Evolutionary conservation across 2,329 filamentous ascomycete species (phyloP).

Genomic region (Pleomassaria siparia): DNA sequence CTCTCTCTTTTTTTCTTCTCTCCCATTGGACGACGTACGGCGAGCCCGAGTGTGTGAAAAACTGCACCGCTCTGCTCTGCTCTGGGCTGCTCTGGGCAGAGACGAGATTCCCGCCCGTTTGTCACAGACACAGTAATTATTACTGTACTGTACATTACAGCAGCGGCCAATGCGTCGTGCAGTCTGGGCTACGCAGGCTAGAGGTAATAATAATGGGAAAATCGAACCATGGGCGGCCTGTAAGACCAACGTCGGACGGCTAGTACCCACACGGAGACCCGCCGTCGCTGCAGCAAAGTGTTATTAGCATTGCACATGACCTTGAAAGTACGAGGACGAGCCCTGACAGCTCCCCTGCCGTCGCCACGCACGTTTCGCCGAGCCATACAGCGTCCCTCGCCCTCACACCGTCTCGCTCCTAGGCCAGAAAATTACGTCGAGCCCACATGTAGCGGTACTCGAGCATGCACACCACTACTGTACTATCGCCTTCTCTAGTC

Average conservation of each 20-base stretch:
- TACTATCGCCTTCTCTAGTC: not conserved
- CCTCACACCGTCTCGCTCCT: slow-evolving; percentile 15
- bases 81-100: no score
- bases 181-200: not conserved
- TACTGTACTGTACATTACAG: not conserved
- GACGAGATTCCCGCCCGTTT: no score
- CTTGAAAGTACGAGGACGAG: slow-evolving; percentile 19
- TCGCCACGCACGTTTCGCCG: slow-evolving; percentile 11
- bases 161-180: not conserved
- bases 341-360: slow-evolving; percentile 23
- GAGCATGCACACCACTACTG: not conserved
- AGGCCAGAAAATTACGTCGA: no score
- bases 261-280: slow-evolving; percentile 25
- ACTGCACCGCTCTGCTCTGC: no score
- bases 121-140: no score
- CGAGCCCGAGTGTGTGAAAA: no score
- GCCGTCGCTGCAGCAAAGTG: slow-evolving; percentile 14
- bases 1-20: no score
- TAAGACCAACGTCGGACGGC: not conserved
- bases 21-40: no score
- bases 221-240: not conserved
- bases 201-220: not conserved
- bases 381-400: slow-evolving; percentile 25
- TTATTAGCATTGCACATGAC: slow-evolving; percentile 35
- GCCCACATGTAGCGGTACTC: slow-evolving; percentile 26